Percentiles rank a stretch among this genome's conserved stretches.
phyloP scores from a whole-genome alignment of 2,329 filamentous ascomycete species.

The Fusarium nelsonii region DNA sequence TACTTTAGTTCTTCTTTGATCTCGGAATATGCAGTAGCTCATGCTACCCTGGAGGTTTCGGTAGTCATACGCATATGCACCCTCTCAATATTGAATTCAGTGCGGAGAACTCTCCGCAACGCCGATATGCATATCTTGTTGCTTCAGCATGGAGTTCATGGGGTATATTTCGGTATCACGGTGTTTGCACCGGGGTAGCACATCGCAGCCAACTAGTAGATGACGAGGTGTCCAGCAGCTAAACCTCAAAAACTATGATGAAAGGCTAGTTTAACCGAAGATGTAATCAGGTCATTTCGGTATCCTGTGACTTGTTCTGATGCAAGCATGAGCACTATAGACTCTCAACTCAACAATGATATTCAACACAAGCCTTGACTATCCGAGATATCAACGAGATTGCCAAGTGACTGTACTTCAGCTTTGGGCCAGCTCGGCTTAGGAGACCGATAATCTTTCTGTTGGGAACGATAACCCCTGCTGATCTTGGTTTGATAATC shows the following conservation, averaged over 20 bases:
- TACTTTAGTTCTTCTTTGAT: not conserved
- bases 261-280: constrained; percentile 14
- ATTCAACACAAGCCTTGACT: not conserved
- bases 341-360: constrained; percentile 1
- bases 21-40: not conserved
- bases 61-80: not conserved
- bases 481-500: not conserved
- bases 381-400: constrained; percentile 24
- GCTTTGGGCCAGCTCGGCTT: constrained; percentile 13
- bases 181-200: constrained; percentile 23
- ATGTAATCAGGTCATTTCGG: not conserved
- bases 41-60: constrained; percentile 33
- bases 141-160: not conserved
- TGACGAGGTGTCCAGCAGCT: not conserved
- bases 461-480: constrained; percentile 17
- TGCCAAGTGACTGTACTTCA: constrained; percentile 11
- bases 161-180: constrained; percentile 26
- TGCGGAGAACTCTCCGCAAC: constrained; percentile 33
- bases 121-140: constrained; percentile 12
- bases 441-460: constrained; percentile 16
- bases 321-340: not conserved
- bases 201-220: not conserved
- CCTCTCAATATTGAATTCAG: constrained; percentile 8
- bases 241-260: not conserved
- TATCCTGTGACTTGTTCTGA: not conserved